phyloP scores from a whole-genome alignment of 352 stramenopile species.

The Thraustochytrium sp. region DNA sequence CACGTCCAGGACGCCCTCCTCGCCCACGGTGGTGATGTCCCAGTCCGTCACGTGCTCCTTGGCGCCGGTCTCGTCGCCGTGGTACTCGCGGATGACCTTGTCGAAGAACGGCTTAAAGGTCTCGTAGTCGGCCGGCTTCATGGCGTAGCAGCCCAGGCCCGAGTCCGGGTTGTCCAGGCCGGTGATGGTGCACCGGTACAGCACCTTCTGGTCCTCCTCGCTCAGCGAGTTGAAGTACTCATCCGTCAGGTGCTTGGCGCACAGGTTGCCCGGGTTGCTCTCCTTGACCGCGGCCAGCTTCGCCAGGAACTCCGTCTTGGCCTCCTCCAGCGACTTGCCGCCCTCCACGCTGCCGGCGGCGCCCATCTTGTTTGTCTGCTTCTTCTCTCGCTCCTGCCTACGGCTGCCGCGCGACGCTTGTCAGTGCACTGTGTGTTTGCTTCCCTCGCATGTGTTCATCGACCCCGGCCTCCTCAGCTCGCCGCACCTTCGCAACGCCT shows the following conservation, averaged over 20 bases:
- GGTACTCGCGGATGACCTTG: constrained; percentile 51
- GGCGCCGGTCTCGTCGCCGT: constrained; percentile 39
- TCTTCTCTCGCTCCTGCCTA: too few relatives aligned
- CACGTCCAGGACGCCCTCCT: constrained; percentile 53
- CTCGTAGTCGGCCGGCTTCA: constrained; percentile 55
- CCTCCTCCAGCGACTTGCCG: not conserved
- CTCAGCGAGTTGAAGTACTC: constrained; percentile 51
- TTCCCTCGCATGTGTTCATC: too few relatives aligned
- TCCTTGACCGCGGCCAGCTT: constrained; percentile 44
- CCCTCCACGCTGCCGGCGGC: not conserved
- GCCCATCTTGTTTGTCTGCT: constrained; percentile 3
- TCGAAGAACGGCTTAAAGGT: constrained; percentile 53
- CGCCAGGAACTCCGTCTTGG: constrained; percentile 32
- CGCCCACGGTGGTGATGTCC: constrained; percentile 51
- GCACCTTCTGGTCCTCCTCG: constrained; percentile 46
- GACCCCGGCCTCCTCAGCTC: too few relatives aligned
- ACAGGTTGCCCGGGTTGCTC: constrained; percentile 52
- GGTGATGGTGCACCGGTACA: constrained; percentile 50
- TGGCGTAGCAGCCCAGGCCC: constrained; percentile 52
- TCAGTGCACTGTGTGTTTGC: too few relatives aligned
- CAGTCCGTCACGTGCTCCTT: constrained; percentile 56
- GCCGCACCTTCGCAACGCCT: too few relatives aligned
- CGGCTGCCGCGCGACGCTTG: too few relatives aligned
- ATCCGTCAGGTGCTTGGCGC: constrained; percentile 51
- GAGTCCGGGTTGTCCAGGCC: constrained; percentile 55